phyloP scores from a whole-genome alignment of 345 rosid species.

The Schrenkiella parvula region DNA sequence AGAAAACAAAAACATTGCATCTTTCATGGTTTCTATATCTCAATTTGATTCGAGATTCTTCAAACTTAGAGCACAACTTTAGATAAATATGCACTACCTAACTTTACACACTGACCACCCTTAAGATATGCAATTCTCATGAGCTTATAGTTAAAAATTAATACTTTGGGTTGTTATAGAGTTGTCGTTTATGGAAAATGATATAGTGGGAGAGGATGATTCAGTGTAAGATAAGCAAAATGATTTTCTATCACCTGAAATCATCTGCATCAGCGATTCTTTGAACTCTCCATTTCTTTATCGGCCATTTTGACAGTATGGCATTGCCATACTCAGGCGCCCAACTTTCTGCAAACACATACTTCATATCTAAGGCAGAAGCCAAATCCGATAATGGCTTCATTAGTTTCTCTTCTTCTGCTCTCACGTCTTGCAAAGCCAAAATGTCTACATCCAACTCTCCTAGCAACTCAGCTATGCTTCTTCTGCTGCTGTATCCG shows the following conservation, averaged over 20 bases:
- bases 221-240: neutral
- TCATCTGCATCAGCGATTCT: constrained; percentile 79
- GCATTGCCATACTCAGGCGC: constrained; percentile 94
- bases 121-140: neutral
- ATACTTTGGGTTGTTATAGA: neutral
- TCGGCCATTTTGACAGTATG: constrained; percentile 77
- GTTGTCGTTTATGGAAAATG: neutral
- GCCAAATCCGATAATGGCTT: constrained; percentile 87
- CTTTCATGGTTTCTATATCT: neutral
- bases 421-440: constrained; percentile 90
- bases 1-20: neutral
- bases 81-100: neutral
- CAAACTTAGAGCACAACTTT: neutral
- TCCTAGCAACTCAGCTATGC: constrained; percentile 70
- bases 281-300: constrained; percentile 72
- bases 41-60: neutral
- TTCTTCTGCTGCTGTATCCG: constrained; percentile 46
- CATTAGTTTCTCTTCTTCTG: constrained; percentile 82
- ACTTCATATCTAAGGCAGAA: constrained; percentile 68
- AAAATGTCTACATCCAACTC: constrained; percentile 79
- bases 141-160: neutral
- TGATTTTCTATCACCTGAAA: constrained; percentile 51
- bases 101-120: neutral
- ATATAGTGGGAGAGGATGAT: neutral
- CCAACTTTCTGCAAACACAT: constrained; percentile 93